Percentiles rank a stretch among this genome's conserved stretches.
phyloP scores from a whole-genome alignment of 306 rosid genomes.

The Quercus agrifolia region DNA sequence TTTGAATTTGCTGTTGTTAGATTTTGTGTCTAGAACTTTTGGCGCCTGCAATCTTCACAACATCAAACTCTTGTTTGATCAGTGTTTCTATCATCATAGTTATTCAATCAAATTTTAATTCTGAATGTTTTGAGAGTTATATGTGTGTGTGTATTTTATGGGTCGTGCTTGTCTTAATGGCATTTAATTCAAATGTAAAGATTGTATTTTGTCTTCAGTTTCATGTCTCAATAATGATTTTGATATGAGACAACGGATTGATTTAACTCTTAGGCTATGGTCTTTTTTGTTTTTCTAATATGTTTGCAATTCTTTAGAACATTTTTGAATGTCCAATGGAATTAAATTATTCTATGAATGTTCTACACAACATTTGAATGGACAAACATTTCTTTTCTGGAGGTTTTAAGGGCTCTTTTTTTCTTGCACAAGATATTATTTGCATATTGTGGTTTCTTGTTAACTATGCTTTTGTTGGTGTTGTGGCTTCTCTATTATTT shows the following conservation, averaged over 20 bases:
- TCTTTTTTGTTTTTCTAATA: neutral
- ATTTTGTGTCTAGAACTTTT: neutral
- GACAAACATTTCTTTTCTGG: neutral
- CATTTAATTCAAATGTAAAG: constrained; percentile 2
- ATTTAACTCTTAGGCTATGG: constrained; percentile 8
- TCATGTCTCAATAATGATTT: neutral
- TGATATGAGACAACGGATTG: constrained; percentile 21
- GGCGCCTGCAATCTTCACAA: neutral
- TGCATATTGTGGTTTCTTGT: too few species aligned
- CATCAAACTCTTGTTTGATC: neutral
- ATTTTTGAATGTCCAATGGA: neutral
- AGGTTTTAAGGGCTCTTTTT: neutral
- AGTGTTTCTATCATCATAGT: neutral
- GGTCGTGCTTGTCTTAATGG: neutral
- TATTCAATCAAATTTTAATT: neutral
- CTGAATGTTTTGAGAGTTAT: neutral
- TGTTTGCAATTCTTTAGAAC: neutral
- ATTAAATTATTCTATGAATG: neutral
- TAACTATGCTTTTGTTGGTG: neutral
- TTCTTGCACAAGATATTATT: too few species aligned
- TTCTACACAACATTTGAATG: neutral
- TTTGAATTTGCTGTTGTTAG: neutral
- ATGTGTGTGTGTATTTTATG: neutral
- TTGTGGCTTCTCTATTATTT: neutral
- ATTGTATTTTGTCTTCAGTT: constrained; percentile 5